phyloP scores from a whole-genome alignment of 2,329 filamentous ascomycete genomes.

The Microdochium bolleyi region DNA sequence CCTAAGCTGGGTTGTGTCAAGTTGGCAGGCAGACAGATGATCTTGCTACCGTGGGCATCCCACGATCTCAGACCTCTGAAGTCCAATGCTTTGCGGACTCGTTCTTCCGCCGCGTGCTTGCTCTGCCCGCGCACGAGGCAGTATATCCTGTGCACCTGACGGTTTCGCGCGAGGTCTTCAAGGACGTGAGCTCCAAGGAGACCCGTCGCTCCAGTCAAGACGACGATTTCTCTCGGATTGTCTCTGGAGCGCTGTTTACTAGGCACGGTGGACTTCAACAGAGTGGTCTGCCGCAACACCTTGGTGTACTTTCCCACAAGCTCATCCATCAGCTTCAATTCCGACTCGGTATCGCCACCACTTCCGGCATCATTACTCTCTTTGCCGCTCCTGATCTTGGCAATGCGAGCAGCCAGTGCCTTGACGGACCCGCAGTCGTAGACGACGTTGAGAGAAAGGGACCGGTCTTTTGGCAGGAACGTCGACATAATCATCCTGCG shows the following conservation, averaged over 20 bases:
- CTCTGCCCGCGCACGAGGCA: conserved; percentile 46
- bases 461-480: conserved; percentile 7
- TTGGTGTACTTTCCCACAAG: conserved; percentile 18
- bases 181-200: conserved; percentile 41
- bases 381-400: neutral
- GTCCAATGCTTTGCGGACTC: conserved; percentile 34
- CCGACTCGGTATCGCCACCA: neutral
- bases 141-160: conserved; percentile 35
- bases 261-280: too few species aligned
- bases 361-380: neutral
- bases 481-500: conserved; percentile 22
- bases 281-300: too few species aligned
- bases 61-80: conserved; percentile 16
- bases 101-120: conserved; percentile 27
- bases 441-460: conserved; percentile 44
- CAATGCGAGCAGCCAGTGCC: conserved; percentile 13
- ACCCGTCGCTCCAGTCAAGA: conserved; percentile 19
- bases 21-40: conserved; percentile 37
- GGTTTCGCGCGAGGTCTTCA: conserved; percentile 27
- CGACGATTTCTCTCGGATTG: conserved; percentile 2
- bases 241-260: too few species aligned
- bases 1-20: conserved; percentile 41
- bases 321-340: conserved; percentile 14
- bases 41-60: conserved; percentile 22
- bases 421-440: conserved; percentile 51